phyloP scores from a whole-genome alignment of 129 eudicot genomes.

The Flaveria linearis region DNA sequence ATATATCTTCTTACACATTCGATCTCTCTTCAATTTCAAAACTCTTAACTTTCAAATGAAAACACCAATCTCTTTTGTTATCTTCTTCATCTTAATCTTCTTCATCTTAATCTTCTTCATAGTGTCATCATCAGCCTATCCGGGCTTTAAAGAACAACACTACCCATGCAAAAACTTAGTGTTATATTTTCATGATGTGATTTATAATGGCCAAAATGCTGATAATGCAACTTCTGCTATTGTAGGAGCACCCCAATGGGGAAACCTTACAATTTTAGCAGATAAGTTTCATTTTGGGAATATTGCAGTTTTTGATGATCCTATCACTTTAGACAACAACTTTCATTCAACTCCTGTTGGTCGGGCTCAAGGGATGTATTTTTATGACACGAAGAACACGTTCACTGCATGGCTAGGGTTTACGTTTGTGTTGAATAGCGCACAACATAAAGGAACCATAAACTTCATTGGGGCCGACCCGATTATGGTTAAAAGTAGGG shows the following conservation, averaged over 20 bases:
- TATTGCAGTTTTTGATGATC: slow-evolving; percentile 70
- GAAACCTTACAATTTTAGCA: slow-evolving; percentile 53
- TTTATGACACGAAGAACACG: slow-evolving; percentile 47
- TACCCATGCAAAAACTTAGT: slow-evolving; percentile 56
- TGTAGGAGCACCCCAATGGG: slow-evolving; percentile 67
- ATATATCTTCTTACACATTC: not conserved
- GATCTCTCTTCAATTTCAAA: not conserved
- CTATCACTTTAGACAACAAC: slow-evolving; percentile 49
- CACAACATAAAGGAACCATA: slow-evolving; percentile 49
- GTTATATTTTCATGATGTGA: slow-evolving; percentile 63
- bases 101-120: slow-evolving; percentile 27
- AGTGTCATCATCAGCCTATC: slow-evolving; percentile 18
- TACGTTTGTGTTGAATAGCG: slow-evolving; percentile 58
- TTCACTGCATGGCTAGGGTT: slow-evolving; percentile 63
- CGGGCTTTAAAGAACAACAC: slow-evolving; percentile 9
- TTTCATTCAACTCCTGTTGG: slow-evolving; percentile 49
- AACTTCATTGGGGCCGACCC: slow-evolving; percentile 60
- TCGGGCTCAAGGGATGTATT: slow-evolving; percentile 68
- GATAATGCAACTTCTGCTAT: slow-evolving; percentile 68
- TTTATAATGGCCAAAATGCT: slow-evolving; percentile 55
- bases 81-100: slow-evolving; percentile 33
- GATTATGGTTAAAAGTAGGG: slow-evolving; percentile 47
- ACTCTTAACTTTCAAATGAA: not conserved
- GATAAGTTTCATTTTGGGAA: slow-evolving; percentile 55
- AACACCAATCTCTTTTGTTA: not conserved